Conservation (phyloP, 78 protist species). For the Dictyostelium brefeldianum region DNA sequence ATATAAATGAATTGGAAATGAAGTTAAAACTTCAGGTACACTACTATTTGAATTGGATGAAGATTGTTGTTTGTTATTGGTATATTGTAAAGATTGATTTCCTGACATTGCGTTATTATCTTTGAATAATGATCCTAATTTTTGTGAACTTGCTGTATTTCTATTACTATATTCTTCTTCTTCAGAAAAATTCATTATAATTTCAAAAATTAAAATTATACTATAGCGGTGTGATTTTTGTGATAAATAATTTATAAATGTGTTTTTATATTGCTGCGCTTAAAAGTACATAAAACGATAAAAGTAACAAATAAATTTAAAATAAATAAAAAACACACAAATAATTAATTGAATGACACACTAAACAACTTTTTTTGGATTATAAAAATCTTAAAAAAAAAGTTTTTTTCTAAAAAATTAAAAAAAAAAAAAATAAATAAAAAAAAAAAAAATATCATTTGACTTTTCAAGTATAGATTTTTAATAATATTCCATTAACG, state of each 20-base stretch:
- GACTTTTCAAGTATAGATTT: too few species aligned
- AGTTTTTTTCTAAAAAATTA: too few species aligned
- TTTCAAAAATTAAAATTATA: background rate
- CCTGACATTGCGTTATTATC: slow-evolving; percentile 61
- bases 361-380: too few species aligned
- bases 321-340: too few species aligned
- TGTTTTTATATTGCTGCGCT: background rate
- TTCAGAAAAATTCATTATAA: slow-evolving; percentile 49
- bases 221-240: background rate
- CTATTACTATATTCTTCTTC: slow-evolving; percentile 74
- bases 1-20: slow-evolving; percentile 59
- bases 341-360: too few species aligned
- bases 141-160: slow-evolving; percentile 72
- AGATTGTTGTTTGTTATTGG: slow-evolving; percentile 28
- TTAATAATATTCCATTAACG: too few species aligned
- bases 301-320: too few species aligned
- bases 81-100: slow-evolving; percentile 63
- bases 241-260: background rate
- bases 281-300: too few species aligned
- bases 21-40: slow-evolving; percentile 6
- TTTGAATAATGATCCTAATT: slow-evolving; percentile 78
- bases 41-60: background rate
- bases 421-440: too few species aligned
- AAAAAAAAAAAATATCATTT: too few species aligned
- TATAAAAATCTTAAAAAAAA: too few species aligned